Base-by-base conservation (phyloP, 352 stramenopile species). In the Thalassiosira exigua region DNA sequence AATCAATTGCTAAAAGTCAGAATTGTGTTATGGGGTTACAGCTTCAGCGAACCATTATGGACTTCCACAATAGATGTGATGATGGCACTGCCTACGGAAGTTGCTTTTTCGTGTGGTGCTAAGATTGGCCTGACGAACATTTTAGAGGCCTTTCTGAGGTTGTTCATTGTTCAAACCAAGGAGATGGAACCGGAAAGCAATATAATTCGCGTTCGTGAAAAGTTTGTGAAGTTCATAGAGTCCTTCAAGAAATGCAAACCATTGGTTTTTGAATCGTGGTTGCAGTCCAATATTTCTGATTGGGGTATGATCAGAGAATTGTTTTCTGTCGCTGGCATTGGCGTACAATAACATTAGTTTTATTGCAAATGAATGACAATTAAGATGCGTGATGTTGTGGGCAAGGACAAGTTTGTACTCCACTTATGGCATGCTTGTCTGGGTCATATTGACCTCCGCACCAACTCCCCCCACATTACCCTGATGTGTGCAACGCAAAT, bases 1-100 rank as follows among this genome's bases (percentile, higher is more conserved):
- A 60, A 26, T 3, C 53, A 46, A 24, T 53, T 30, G 42, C 44
- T 91, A 22, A 85, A 81, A 77, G 73, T 91, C 29, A 70, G 5
- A n/a, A 66, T 90, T 39, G 53, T 70, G 21, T 70, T 83, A 42
- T 93, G 87, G 87, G 87, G 87, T n/a, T 90, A 83, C 65, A 81
- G 64, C 53, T 93, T 85, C 50, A 91, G 62, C 22, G 85, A 91
- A 74, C 51, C 66, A 44, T 19, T 89, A 22, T 93, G 87, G 87
- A 67, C 57, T 9, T 79, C 75, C 0, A 57, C 88, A 3, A 42
- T 93, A 17, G 82, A 93, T 57, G 60, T 91, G 42, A 12, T 93
- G 26, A 52, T 65, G 7, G 42, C 53, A 44, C 53, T 85, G 52
- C 75, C 82, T 9, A 36, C 29, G n/a, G 74, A 87, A 56, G 79